Base-by-base conservation (phyloP, 768 basidiomycete genomes). In the Lactarius pseudohatsudake region DNA sequence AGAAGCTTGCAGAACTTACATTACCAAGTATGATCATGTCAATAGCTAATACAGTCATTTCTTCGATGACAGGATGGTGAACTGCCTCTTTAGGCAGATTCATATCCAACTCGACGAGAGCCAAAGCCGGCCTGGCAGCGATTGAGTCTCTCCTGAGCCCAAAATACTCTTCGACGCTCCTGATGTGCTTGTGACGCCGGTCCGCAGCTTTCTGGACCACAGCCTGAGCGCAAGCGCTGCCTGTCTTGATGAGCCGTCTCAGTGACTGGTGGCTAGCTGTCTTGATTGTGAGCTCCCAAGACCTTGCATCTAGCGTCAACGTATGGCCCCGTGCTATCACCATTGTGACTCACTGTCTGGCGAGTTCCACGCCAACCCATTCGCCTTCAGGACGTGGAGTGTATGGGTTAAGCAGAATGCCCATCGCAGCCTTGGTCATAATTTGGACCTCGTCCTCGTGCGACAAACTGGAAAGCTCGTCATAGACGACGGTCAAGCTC, bases 361-460 rank as follows among this genome's bases (percentile, higher is more conserved):
- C 30, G 26, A 72, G 56, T 50, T 65, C 66, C 4, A 67, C 71
- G 8, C 56, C 55, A 22, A 68, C 18, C 22, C 40, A 45, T 55
- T 71, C 63, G 26, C 50, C 47, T 28, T 47, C 36, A 8, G 63
- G 64, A 7, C 64, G 65, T 2, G 71, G 69, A 26, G 56, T 65
- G 41, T 65, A 58, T 9, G 71, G 71, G 62, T 70, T 62, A 15
- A 22, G 43, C 28, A 45, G 57, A 15, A 66, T 66, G 61, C 68
- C 63, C 66, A 59, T 71, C 11, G 66, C 34, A 3, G 67, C 61
- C 22, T 69, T 56, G 20, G 30, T 55, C 41, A 34, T 38, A 3
- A 5, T 40, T 36, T 62, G 56, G 43, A 59, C 69, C 8, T 26
- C 53, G 38, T 15, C 20, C 20, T 20, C 15, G 13, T 22, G 47